These are phyloP conservation scores for Blyttiomyces sp. DNA, from an alignment of 371 early-diverging fungal species.

Conservation along the genomic window DNA sequence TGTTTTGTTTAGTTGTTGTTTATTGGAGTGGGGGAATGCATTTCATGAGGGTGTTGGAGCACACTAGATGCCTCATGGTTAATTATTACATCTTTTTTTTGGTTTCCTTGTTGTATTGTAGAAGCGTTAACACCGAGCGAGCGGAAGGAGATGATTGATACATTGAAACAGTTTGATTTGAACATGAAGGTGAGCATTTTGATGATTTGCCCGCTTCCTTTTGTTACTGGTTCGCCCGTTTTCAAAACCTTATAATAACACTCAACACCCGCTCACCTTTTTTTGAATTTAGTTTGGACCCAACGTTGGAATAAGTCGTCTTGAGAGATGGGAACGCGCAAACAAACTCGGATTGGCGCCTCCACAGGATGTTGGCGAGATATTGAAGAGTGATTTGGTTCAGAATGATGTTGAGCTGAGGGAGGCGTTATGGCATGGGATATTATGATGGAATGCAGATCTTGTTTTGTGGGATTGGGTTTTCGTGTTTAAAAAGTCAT, in stretches of 20 bases:
- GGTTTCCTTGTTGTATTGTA: too few relatives aligned
- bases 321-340: constrained; percentile 39
- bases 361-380: constrained; percentile 20
- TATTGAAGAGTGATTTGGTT: neutral
- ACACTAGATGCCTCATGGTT: too few relatives aligned
- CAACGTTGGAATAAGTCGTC: constrained; percentile 30
- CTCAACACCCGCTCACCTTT: neutral
- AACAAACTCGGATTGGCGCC: constrained; percentile 32
- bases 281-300: constrained; percentile 35
- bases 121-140: too few relatives aligned
- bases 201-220: neutral
- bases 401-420: constrained; percentile 10
- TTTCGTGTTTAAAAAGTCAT: too few relatives aligned
- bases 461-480: neutral
- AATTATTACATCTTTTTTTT: too few relatives aligned
- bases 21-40: too few relatives aligned
- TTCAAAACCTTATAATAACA: neutral
- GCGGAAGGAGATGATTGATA: constrained; percentile 8
- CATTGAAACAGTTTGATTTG: constrained; percentile 28
- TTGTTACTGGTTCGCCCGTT: neutral
- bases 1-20: too few relatives aligned
- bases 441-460: neutral
- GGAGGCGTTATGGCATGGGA: constrained; percentile 13
- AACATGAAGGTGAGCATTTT: constrained; percentile 13
- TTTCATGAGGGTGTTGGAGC: too few relatives aligned